phyloP scores from a whole-genome alignment of 179 eudicot genomes.

The Gypsophila paniculata region DNA sequence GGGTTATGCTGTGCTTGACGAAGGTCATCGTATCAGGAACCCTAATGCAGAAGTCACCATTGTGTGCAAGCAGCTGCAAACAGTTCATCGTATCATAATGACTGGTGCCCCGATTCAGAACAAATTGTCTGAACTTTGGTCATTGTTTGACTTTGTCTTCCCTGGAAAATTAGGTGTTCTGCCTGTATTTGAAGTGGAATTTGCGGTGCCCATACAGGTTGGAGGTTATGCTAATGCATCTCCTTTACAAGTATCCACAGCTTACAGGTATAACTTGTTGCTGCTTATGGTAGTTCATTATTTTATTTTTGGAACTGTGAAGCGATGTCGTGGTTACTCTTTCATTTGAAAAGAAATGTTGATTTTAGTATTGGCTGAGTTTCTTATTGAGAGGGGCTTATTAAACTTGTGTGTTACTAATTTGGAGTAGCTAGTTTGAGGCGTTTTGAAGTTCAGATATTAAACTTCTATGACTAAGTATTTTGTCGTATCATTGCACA shows the following conservation, averaged over 20 bases:
- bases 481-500: slow-evolving; percentile 31
- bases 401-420: too few relatives aligned
- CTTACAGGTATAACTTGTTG: slow-evolving; percentile 60
- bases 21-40: slow-evolving; percentile 95
- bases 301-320: background rate
- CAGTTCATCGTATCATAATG: slow-evolving; percentile 96
- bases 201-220: slow-evolving; percentile 90
- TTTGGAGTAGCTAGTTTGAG: too few relatives aligned
- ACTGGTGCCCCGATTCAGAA: slow-evolving; percentile 98
- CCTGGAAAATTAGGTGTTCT: slow-evolving; percentile 97
- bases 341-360: background rate
- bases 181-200: slow-evolving; percentile 96
- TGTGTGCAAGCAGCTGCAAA: slow-evolving; percentile 93
- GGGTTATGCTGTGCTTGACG: slow-evolving; percentile 98
- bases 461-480: background rate
- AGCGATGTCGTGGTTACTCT: background rate
- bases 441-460: too few relatives aligned
- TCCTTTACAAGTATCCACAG: slow-evolving; percentile 96
- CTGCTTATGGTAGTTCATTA: slow-evolving; percentile 6
- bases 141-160: slow-evolving; percentile 95
- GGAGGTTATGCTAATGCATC: slow-evolving; percentile 99
- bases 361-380: background rate
- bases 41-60: slow-evolving; percentile 96
- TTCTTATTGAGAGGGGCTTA: too few relatives aligned
- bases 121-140: slow-evolving; percentile 90